Percentiles rank a stretch among this genome's conserved stretches.
These are phyloP conservation scores for Botrytis medusae DNA, from an alignment of 2,329 filamentous ascomycete species.

Conservation along the genomic window DNA sequence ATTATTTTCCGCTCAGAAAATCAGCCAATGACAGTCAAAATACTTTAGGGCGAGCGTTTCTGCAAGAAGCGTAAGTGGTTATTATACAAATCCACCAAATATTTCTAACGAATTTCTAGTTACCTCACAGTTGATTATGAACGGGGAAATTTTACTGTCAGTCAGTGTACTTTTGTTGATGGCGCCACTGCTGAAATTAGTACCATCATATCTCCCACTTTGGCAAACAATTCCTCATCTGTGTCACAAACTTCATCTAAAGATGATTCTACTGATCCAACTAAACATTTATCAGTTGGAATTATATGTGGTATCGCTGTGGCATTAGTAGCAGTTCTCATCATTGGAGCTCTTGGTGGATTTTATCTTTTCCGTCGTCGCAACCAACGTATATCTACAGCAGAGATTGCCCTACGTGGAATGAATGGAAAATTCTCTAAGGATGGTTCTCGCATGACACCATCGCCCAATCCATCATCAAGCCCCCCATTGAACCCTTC, in stretches of 20 bases:
- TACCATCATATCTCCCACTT: conserved; percentile 24
- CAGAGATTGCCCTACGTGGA: conserved; percentile 7
- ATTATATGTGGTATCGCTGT: conserved; percentile 1
- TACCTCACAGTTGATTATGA: conserved; percentile 39
- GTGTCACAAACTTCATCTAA: conserved; percentile 35
- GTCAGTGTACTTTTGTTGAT: conserved; percentile 31
- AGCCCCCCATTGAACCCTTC: not conserved
- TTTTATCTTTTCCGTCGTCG: conserved; percentile 9
- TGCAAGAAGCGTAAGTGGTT: conserved; percentile 42
- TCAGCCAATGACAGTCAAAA: conserved; percentile 40
- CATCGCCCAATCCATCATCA: not conserved
- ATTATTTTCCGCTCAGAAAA: conserved; percentile 43
- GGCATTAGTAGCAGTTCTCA: not conserved
- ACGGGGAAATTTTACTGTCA: conserved; percentile 35
- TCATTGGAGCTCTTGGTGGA: not conserved
- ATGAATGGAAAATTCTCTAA: not conserved
- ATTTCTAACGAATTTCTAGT: conserved; percentile 19
- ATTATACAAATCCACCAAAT: not conserved
- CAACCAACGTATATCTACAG: not conserved
- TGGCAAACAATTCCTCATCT: conserved; percentile 8
- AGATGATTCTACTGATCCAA: not conserved
- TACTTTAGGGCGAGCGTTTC: conserved; percentile 43
- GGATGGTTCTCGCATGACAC: not conserved
- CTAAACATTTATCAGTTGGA: not conserved
- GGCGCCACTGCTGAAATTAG: conserved; percentile 24